phyloP scores from a whole-genome alignment of 495 filamentous ascomycete genomes.

The Venustampulla echinocandica region DNA sequence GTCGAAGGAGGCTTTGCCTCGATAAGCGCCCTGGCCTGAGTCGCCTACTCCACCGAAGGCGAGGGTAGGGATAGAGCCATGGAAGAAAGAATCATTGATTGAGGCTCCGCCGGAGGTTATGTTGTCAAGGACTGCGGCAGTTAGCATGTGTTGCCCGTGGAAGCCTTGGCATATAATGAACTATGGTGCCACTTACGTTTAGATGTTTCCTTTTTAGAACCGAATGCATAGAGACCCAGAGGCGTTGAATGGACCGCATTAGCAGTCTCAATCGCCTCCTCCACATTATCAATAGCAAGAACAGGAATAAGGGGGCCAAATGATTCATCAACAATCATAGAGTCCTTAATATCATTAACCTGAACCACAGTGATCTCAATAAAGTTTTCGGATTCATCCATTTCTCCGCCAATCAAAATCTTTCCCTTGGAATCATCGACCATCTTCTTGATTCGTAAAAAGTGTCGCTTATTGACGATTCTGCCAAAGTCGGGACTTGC shows the following conservation, averaged over 20 bases:
- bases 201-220: constrained; percentile 54
- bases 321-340: constrained; percentile 69
- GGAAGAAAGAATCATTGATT: constrained; percentile 76
- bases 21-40: constrained; percentile 74
- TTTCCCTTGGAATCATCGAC: constrained; percentile 72
- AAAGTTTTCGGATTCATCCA: constrained; percentile 67
- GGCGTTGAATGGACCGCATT: constrained; percentile 72
- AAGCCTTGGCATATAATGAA: neutral
- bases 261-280: constrained; percentile 72
- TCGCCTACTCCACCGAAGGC: constrained; percentile 89
- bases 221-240: constrained; percentile 76
- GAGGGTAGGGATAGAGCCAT: constrained; percentile 65
- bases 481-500: constrained; percentile 63
- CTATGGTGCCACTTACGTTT: constrained; percentile 16
- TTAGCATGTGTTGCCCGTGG: constrained; percentile 17
- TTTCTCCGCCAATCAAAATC: constrained; percentile 75
- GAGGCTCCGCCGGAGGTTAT: constrained; percentile 70
- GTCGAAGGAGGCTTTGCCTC: constrained; percentile 77
- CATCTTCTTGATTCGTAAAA: constrained; percentile 80
- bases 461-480: constrained; percentile 71
- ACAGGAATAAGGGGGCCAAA: constrained; percentile 87
- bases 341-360: constrained; percentile 65
- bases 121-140: constrained; percentile 38
- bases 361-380: constrained; percentile 81
- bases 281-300: constrained; percentile 61